A percentile compares a stretch with the other conserved stretches of the same genome.
These are phyloP conservation scores for Aspergillus ellipticus DNA, from an alignment of 495 filamentous ascomycete species.

Conservation along the genomic window DNA sequence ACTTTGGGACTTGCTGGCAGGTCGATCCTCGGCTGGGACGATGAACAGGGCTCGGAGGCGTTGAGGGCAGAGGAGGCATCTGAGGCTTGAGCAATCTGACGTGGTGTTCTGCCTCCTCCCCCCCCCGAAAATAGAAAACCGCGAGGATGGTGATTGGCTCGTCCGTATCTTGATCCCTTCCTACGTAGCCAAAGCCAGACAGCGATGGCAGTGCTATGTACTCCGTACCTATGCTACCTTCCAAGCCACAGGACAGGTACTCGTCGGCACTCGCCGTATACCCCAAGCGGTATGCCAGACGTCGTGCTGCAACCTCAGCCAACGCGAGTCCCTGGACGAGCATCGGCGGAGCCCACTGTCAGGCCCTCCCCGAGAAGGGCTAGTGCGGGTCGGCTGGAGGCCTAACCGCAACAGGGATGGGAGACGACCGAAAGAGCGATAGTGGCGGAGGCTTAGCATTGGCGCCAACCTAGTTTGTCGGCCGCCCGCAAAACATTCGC, in stretches of 20 bases:
- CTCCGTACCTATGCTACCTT: not conserved
- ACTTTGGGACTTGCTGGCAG: not conserved
- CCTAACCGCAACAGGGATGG: not conserved
- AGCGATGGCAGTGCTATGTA: not conserved
- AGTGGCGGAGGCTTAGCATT: slow-evolving; percentile 30
- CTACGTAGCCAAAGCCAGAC: not conserved
- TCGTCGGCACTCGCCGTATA: no score
- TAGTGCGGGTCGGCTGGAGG: not conserved
- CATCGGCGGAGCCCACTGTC: no score
- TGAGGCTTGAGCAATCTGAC: not conserved
- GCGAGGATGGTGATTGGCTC: not conserved
- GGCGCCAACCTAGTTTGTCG: slow-evolving; percentile 18
- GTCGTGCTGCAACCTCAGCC: no score
- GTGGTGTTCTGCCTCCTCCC: not conserved
- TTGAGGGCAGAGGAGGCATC: no score
- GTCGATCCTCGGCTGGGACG: not conserved
- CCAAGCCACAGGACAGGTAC: no score
- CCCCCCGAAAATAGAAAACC: not conserved
- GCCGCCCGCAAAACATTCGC: slow-evolving; percentile 7
- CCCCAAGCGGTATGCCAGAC: no score
- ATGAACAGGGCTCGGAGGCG: not conserved
- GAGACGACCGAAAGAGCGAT: not conserved
- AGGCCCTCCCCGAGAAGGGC: not conserved
- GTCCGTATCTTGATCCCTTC: no score
- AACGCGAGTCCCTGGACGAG: no score